Evolutionary conservation across 2,329 filamentous ascomycete genomes (phyloP).

Genomic region (Aureobasidium sp.): DNA sequence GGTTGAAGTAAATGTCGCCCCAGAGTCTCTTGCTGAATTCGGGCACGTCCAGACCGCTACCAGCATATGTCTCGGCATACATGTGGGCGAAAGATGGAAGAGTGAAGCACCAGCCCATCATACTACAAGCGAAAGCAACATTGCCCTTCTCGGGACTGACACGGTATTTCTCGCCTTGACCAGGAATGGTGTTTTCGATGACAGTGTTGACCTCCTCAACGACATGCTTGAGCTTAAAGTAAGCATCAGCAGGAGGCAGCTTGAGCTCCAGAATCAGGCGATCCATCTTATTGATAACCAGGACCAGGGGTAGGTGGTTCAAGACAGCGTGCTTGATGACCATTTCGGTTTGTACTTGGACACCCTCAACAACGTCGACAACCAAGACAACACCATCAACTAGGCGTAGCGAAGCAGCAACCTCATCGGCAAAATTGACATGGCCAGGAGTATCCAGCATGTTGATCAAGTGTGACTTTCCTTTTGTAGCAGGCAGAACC

Average conservation of each 20-base stretch:
- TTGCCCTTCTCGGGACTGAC: conserved; percentile 96
- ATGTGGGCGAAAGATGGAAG: conserved; percentile 89
- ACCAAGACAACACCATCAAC: conserved; percentile 89
- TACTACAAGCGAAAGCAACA: conserved; percentile 89
- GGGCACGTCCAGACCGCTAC: conserved; percentile 52
- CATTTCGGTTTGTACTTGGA: conserved; percentile 95
- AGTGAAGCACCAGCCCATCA: conserved; percentile 96
- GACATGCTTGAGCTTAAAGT: conserved; percentile 99
- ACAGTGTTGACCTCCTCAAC: conserved; percentile 95
- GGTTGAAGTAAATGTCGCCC: conserved; percentile 97
- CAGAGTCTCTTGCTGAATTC: conserved; percentile 83
- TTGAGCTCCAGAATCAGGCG: conserved; percentile 89
- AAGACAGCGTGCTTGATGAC: conserved; percentile 93
- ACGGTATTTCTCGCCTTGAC: conserved; percentile 67
- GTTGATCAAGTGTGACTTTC: conserved; percentile 92
- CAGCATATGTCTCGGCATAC: conserved; percentile 76
- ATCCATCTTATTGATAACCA: conserved; percentile 97
- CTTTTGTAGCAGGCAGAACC: conserved; percentile 76
- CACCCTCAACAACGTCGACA: conserved; percentile 95
- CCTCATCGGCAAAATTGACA: conserved; percentile 97
- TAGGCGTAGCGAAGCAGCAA: conserved; percentile 76
- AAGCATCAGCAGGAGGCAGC: conserved; percentile 87
- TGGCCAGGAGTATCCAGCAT: conserved; percentile 94
- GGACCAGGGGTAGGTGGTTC: conserved; percentile 77
- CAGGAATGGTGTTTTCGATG: conserved; percentile 80